These are phyloP conservation scores for Lolium rigidum DNA, from an alignment of 176 grass and related monocot genomes.

Conservation along the genomic window DNA sequence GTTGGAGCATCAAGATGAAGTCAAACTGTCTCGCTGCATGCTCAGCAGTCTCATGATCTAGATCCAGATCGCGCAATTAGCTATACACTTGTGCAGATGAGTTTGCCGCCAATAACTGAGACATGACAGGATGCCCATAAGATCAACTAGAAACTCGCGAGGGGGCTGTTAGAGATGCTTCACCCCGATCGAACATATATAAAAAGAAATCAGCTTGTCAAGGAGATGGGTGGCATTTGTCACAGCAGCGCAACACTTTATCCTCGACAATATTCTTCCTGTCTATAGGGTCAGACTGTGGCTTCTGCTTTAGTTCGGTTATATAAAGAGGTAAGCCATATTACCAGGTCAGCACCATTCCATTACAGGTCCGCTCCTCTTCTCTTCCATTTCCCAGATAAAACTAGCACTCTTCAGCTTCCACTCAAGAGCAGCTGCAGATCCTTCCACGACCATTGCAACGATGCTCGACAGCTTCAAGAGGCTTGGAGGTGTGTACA, in stretches of 20 bases:
- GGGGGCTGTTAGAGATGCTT: not conserved
- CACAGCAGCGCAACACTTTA: not conserved
- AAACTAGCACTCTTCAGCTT: too few species aligned
- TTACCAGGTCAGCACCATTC: too few species aligned
- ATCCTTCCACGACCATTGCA: not conserved
- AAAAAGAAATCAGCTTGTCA: not conserved
- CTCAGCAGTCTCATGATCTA: too few species aligned
- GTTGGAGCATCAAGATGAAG: too few species aligned
- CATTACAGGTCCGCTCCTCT: too few species aligned
- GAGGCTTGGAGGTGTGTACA: conserved; percentile 24
- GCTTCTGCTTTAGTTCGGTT: not conserved
- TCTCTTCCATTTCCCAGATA: too few species aligned
- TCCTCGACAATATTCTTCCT: not conserved
- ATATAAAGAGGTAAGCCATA: too few species aligned
- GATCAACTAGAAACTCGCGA: too few species aligned
- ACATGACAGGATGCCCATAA: not conserved
- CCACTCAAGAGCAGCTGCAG: not conserved
- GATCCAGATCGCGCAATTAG: too few species aligned
- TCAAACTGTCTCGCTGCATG: too few species aligned
- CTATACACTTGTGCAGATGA: not conserved
- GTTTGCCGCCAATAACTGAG: not conserved
- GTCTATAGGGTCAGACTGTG: not conserved
- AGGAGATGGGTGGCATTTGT: conserved; percentile 12
- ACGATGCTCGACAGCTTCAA: not conserved
- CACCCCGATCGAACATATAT: not conserved